Evolutionary conservation across 208 protist genomes (phyloP), one percentile per base, ranked within the genome.

Genomic region (Kentomonas sorsogonicus): DNA sequence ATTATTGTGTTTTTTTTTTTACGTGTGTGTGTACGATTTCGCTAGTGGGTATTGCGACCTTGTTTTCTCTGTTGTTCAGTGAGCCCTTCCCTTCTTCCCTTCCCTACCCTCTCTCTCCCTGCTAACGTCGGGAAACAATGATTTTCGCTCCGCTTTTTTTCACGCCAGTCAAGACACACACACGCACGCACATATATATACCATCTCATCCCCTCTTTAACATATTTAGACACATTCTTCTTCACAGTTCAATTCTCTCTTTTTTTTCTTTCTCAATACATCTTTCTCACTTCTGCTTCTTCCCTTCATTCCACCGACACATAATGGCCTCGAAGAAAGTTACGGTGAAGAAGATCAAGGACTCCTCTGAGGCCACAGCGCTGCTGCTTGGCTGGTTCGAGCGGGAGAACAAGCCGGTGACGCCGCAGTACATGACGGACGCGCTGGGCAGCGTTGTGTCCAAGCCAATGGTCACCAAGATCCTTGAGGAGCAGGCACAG

Each of bases 311-410:
- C 56, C 18, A 20, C 3, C 36, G n/a, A 33, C 9, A 39, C 45
- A 25, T 53, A 30, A 79, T 76, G 64, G 57, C 40, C 22, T 53
- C 41, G n/a, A 79, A 64, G 43, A 82, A 69, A 23, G 38, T 63
- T 10, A 40, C 36, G 4, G 73, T 74, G 10, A 77, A 70, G n/a
- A 79, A 79, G 31, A 62, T 74, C 33, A 87, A 70, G 44, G 81
- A 88, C 34, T 65, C 63, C 1, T 59, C 72, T 10, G 65, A 79
- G 40, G 80, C 72, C 1, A 52, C 52, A 11, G 52, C 46, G 45
- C 30, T 83, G 30, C 74, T 89, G 30, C 30, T 81, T 31, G 75
- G 79, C 22, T 95, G 89, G 85, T 92, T 95, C 71, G 74, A 91
- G 65, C 71, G 63, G n/a, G 69, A 87, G 45, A 87, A 91, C 52